Evolutionary conservation across 2,329 filamentous ascomycete genomes (phyloP).

Genomic region (Diplocarpon rosae): DNA sequence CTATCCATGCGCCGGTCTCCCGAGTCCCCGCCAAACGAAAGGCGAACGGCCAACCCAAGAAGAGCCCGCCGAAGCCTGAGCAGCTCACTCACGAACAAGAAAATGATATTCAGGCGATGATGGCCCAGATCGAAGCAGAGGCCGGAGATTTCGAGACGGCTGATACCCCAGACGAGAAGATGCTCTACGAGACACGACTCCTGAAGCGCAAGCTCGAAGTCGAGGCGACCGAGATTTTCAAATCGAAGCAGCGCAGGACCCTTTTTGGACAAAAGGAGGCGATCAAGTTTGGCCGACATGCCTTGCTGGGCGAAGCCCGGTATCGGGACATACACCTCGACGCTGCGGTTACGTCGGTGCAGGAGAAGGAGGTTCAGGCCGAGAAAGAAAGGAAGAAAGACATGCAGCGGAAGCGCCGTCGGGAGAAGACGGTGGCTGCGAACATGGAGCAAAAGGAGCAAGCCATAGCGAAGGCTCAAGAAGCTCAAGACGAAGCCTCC

Average conservation of each 20-base stretch:
- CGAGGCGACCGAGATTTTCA: slow-evolving; percentile 48
- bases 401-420: slow-evolving; percentile 93
- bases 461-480: slow-evolving; percentile 65
- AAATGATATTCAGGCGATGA: slow-evolving; percentile 56
- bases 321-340: slow-evolving; percentile 70
- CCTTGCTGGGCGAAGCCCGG: slow-evolving; percentile 59
- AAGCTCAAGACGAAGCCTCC: slow-evolving; percentile 73
- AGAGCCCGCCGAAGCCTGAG: slow-evolving; percentile 37
- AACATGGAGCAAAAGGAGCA: slow-evolving; percentile 85
- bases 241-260: slow-evolving; percentile 49
- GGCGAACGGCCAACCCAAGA: slow-evolving; percentile 43
- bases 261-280: slow-evolving; percentile 49
- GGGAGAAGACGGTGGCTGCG: slow-evolving; percentile 91
- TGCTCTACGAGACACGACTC: slow-evolving; percentile 42
- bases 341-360: slow-evolving; percentile 74
- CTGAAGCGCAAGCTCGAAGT: slow-evolving; percentile 62
- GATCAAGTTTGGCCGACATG: slow-evolving; percentile 56
- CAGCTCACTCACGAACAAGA: slow-evolving; percentile 46
- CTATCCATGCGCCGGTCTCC: slow-evolving; percentile 31
- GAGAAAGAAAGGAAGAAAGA: slow-evolving; percentile 99
- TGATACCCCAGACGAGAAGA: slow-evolving; percentile 39
- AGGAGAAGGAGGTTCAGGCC: slow-evolving; percentile 78
- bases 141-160: slow-evolving; percentile 45
- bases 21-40: slow-evolving; percentile 33
- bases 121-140: slow-evolving; percentile 48